Evolutionary conservation across 2,329 filamentous ascomycete genomes (phyloP), one percentile per base, ranked within the genome.

Genomic region (Epichloe sp.): DNA sequence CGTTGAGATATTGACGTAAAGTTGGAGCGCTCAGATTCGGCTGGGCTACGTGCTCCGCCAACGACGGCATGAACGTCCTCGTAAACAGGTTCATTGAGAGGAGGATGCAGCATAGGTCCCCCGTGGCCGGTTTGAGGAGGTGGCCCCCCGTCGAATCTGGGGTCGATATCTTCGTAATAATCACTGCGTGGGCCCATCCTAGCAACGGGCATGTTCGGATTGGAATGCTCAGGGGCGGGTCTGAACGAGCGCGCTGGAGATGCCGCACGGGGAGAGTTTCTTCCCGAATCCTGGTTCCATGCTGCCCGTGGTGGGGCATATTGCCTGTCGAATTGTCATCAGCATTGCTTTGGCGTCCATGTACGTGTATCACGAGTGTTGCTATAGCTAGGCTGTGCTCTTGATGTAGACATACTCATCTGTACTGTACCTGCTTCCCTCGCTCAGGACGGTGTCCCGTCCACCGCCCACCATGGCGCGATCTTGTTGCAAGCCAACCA

Each of bases 101-200:
- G 60, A 21, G 62, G 59, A 21, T 60, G 60, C 34, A 44, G 31
- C 46, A 58, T 54, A 11, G 60, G 58, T 54, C 50, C 63, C 45
- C 46, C 60, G 52, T 54, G 63, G 54, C 54, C 76, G 36, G 82
- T 85, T 23, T 42, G 49, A 31, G 38, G 44, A 19, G 50, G 35
- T 15, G 34, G 41, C 7, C n/a, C 43, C 37, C 10, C 31, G 31
- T 50, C 50, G 62, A 96, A 97, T 52, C 83, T 86, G 44, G 91
- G 89, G 57, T 95, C 89, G 12, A 95, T 81, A 64, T 97, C 91
- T 73, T 97, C 93, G 63, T 94, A 95, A 68, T 97, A 97, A 55
- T 77, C 69, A 59, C 61, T 70, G 47, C 56, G 65, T 54, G 58
- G 55, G 19, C 58, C 63, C 7, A 58, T 58, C 48, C 61, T 63